Evolutionary conservation across 257 asterid species (phyloP), one percentile per base, ranked within the genome.

Genomic region (Apocynum venetum): DNA sequence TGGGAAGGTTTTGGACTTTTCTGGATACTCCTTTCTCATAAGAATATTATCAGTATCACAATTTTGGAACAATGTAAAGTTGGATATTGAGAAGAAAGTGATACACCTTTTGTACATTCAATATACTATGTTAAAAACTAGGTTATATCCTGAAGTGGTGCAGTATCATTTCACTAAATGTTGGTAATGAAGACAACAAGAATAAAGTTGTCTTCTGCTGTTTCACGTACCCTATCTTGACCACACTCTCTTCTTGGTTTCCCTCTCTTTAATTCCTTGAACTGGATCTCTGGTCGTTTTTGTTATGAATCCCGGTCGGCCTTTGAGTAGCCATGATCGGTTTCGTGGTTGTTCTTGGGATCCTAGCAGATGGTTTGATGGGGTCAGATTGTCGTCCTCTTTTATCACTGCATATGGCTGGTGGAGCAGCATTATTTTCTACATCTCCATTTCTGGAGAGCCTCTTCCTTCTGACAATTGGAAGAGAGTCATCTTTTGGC

Each of bases 221-320:
- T 55, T 35, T 43, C 71, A 57, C 74, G 59, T 31, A 72, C 70
- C 60, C 86, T 80, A 92, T 74, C 97, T 91, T 70, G 92, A 78
- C 97, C 99, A 95, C 81, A 89, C 79, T 83, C 97, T 91, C 86
- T 90, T 95, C 90, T 93, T 93, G 88, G 80, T 82, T 12, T 93
- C 98, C 82, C 89, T 87, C 83, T 92, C 98, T 69, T 91, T 95
- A 71, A 89, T 78, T 76, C 82, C 97, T 46, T 70, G 92, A 35
- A 87, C 88, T 3, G 91, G 81, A 75, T 93, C 97, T 77, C 96
- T 82, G 83, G 84, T 90, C 0, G 82, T 78, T 72, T n/a, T 89
- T 90, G 81, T 20, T 84, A 49, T 87, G 96, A 75, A 79, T 71
- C 8, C 78, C 63, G 2, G 49, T 40, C 31, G 88, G 89, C 86